Evolutionary conservation across 1,139 yeast genomes (phyloP).

Genomic region (Yamadazyma dendronema): DNA sequence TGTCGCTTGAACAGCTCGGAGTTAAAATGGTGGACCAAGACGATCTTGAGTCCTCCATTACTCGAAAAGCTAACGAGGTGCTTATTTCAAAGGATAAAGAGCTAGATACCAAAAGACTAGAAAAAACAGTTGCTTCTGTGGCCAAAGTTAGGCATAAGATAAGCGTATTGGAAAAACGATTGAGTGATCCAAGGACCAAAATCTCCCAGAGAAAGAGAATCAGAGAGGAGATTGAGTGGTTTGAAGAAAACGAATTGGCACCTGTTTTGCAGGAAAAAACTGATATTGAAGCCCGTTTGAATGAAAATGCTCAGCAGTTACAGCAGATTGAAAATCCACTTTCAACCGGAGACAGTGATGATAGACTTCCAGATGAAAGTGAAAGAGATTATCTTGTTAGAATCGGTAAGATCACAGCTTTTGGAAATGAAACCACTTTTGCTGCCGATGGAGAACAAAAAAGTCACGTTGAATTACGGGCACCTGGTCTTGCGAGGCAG

Average conservation of each 20-base stretch:
- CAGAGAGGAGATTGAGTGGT: conserved; percentile 52
- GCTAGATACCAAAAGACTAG: conserved; percentile 69
- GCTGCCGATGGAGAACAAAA: conserved; percentile 21
- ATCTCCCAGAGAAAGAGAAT: conserved; percentile 64
- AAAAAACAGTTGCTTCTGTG: conserved; percentile 55
- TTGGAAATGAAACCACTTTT: conserved; percentile 69
- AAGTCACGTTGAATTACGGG: conserved; percentile 35
- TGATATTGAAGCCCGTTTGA: conserved; percentile 62
- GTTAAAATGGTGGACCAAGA: conserved; percentile 68
- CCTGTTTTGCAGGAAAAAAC: conserved; percentile 57
- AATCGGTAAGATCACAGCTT: conserved; percentile 93
- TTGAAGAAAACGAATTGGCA: conserved; percentile 51
- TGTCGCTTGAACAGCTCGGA: conserved; percentile 17
- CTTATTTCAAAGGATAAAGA: conserved; percentile 65
- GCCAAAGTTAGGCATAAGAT: conserved; percentile 44
- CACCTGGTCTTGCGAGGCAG: conserved; percentile 36
- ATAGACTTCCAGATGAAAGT: conserved; percentile 60
- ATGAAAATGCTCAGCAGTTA: conserved; percentile 24
- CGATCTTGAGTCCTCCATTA: conserved; percentile 68
- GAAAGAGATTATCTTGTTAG: conserved; percentile 79
- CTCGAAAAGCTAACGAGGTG: conserved; percentile 63
- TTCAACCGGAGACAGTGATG: too few relatives aligned
- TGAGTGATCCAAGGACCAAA: conserved; percentile 55
- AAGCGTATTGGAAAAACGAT: conserved; percentile 43
- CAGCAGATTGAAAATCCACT: conserved; percentile 13